phyloP scores from a whole-genome alignment of 2,329 filamentous ascomycete species.

The Aspergillus ochraceus region DNA sequence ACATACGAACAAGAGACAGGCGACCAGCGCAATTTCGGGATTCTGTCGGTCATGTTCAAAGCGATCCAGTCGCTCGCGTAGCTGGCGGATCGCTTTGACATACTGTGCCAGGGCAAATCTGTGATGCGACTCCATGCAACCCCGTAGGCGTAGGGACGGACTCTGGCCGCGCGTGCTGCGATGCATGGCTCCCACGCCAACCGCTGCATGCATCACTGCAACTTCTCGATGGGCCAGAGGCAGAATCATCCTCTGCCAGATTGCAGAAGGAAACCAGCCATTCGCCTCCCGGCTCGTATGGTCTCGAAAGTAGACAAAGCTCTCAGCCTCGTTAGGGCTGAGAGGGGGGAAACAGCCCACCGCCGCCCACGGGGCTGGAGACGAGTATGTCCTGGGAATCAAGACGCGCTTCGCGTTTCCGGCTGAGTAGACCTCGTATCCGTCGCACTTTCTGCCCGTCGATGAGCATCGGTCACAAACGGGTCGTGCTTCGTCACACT shows the following conservation, averaged over 20 bases:
- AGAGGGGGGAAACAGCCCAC: constrained; percentile 14
- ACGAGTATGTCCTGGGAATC: neutral
- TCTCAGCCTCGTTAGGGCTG: constrained; percentile 28
- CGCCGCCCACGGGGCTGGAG: neutral
- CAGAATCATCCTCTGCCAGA: constrained; percentile 7
- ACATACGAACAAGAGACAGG: constrained; percentile 39
- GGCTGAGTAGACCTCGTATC: constrained; percentile 29
- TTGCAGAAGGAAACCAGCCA: neutral
- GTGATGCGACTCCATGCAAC: neutral
- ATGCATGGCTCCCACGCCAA: constrained; percentile 8
- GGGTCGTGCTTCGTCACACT: constrained; percentile 41
- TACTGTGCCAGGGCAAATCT: constrained; percentile 3
- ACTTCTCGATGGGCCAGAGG: constrained; percentile 6
- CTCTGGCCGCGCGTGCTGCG: neutral
- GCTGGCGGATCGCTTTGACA: neutral
- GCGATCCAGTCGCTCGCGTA: neutral
- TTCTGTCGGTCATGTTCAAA: neutral
- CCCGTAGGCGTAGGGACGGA: neutral
- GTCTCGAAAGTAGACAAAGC: constrained; percentile 10
- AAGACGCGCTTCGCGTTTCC: neutral
- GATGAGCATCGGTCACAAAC: constrained; percentile 37
- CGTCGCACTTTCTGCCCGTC: constrained; percentile 39
- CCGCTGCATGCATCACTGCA: constrained; percentile 3
- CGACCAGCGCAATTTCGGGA: constrained; percentile 30
- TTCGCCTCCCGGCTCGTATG: neutral